Percentiles rank a stretch among this genome's conserved stretches.
Evolutionary conservation across 228 moss, liverwort and hornwort genomes (phyloP).

Genomic region (Sphagnum magellanicum): DNA sequence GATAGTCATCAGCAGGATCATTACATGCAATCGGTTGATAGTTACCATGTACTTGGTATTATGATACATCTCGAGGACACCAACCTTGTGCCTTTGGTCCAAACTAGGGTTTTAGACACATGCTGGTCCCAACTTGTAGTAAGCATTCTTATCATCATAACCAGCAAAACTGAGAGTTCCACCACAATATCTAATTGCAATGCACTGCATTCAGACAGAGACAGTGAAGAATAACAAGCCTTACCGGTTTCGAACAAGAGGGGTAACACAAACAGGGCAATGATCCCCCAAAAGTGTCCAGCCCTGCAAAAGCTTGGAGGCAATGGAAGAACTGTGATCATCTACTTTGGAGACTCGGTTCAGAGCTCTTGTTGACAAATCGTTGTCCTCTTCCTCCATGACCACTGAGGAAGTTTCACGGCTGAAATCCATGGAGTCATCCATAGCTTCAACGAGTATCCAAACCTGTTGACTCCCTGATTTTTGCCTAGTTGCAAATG

Average conservation of each 20-base stretch:
- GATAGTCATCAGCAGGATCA: no score
- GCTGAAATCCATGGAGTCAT: slow-evolving; percentile 5
- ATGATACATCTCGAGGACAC: no score
- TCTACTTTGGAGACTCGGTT: slow-evolving; percentile 10
- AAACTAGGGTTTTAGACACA: no score
- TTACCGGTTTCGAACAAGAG: slow-evolving; percentile 80
- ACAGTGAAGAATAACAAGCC: not conserved
- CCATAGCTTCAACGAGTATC: not conserved
- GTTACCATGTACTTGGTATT: no score
- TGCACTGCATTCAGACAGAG: not conserved
- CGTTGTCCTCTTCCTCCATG: not conserved
- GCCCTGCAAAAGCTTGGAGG: slow-evolving; percentile 85
- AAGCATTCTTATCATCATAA: not conserved
- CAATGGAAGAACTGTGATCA: slow-evolving; percentile 62
- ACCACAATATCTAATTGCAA: not conserved
- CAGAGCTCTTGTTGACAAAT: not conserved
- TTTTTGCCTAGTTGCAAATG: no score
- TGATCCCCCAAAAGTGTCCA: slow-evolving; percentile 82
- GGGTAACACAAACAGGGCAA: slow-evolving; percentile 83
- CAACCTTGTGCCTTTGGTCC: no score
- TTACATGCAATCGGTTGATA: no score
- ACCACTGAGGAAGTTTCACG: slow-evolving; percentile 3
- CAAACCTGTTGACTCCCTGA: no score
- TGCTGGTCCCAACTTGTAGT: not conserved
- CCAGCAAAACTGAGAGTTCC: not conserved